Evolutionary conservation across 2,329 filamentous ascomycete genomes (phyloP).

Genomic region (Nannizziopsis arthrosporioides): DNA sequence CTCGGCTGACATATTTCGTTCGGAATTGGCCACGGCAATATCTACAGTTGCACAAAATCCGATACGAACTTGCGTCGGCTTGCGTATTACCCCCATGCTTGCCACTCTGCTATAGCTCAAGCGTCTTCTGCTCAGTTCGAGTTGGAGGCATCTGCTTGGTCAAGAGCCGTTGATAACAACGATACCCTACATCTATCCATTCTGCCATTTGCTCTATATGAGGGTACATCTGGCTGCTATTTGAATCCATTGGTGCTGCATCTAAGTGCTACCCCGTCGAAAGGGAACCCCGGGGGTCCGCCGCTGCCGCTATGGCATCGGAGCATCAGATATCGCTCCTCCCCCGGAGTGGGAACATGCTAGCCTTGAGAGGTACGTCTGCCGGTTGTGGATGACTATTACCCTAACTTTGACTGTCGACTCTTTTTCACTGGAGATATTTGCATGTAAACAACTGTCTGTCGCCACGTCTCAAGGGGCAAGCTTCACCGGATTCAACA

Average conservation of each 20-base stretch:
- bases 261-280: not conserved
- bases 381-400: not conserved
- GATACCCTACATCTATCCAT: not conserved
- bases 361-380: slow-evolving; percentile 52
- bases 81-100: no score
- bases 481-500: no score
- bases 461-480: no score
- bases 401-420: not conserved
- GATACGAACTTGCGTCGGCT: no score
- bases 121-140: no score
- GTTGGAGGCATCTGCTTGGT: not conserved
- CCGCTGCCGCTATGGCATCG: slow-evolving; percentile 27
- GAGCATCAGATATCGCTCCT: slow-evolving; percentile 32
- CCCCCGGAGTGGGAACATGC: slow-evolving; percentile 53
- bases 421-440: not conserved
- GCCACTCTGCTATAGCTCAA: no score
- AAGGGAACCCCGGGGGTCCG: not conserved
- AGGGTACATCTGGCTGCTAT: not conserved
- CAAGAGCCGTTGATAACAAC: not conserved
- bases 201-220: not conserved
- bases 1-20: no score
- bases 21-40: no score
- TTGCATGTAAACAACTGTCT: not conserved
- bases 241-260: not conserved
- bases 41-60: no score